A percentile compares a stretch with the other conserved stretches of the same genome.
phyloP scores from a whole-genome alignment of 768 basidiomycete species.

The Rubroboletus satanas region DNA sequence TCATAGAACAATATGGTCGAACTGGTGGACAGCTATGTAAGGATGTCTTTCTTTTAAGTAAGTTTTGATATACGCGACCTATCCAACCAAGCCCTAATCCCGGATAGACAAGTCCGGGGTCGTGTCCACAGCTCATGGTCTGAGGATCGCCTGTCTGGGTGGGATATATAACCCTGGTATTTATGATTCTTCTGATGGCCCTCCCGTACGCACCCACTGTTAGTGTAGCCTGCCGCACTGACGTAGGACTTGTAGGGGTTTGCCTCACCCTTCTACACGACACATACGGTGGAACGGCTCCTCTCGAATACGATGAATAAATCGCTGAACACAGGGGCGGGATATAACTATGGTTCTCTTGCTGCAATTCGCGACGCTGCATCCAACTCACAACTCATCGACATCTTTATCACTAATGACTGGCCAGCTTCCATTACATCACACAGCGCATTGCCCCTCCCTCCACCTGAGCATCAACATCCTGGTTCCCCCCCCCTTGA shows the following conservation, averaged over 20 bases:
- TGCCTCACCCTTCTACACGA: constrained; percentile 69
- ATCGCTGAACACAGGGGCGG: constrained; percentile 38
- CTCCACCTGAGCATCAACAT: constrained; percentile 40
- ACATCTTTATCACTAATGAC: constrained; percentile 77
- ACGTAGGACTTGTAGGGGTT: constrained; percentile 51
- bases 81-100: constrained; percentile 2
- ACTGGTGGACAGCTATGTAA: constrained; percentile 76
- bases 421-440: constrained; percentile 68
- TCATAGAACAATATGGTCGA: constrained; percentile 71
- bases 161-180: constrained; percentile 66
- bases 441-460: constrained; percentile 53
- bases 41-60: constrained; percentile 84
- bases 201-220: constrained; percentile 48
- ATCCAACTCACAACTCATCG: constrained; percentile 61
- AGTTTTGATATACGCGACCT: constrained; percentile 27
- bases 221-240: neutral
- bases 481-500: constrained; percentile 56
- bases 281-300: constrained; percentile 65
- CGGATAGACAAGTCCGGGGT: constrained; percentile 75
- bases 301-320: constrained; percentile 65
- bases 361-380: constrained; percentile 63
- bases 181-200: constrained; percentile 55
- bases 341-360: constrained; percentile 57
- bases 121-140: constrained; percentile 71
- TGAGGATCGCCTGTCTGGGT: constrained; percentile 83